These are phyloP conservation scores for Schwanniomyces polymorphus DNA, from an alignment of 805 yeast genomes.

Conservation along the genomic window DNA sequence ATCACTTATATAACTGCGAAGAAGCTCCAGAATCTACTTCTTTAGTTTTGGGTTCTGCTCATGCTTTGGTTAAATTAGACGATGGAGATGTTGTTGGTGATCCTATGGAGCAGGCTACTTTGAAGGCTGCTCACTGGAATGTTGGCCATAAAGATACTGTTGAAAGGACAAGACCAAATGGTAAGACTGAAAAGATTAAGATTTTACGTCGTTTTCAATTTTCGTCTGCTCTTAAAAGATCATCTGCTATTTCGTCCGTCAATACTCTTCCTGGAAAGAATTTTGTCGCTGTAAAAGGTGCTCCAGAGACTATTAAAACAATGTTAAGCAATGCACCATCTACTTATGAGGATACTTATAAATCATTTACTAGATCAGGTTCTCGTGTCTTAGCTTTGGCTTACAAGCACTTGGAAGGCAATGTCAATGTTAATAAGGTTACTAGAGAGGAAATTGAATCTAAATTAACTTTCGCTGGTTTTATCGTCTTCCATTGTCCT, in stretches of 20 bases:
- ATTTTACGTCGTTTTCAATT: slow-evolving; percentile 95
- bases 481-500: slow-evolving; percentile 96
- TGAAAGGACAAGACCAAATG: slow-evolving; percentile 36
- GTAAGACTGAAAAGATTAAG: slow-evolving; percentile 50
- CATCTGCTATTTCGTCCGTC: slow-evolving; percentile 75
- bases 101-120: slow-evolving; percentile 97
- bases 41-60: slow-evolving; percentile 87
- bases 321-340: slow-evolving; percentile 74
- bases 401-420: slow-evolving; percentile 65
- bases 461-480: slow-evolving; percentile 80
- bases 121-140: slow-evolving; percentile 83
- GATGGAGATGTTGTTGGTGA: slow-evolving; percentile 99
- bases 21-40: slow-evolving; percentile 72
- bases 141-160: slow-evolving; percentile 77
- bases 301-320: slow-evolving; percentile 89
- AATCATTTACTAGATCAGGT: slow-evolving; percentile 91
- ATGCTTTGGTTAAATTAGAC: slow-evolving; percentile 89
- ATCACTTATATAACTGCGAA: slow-evolving; percentile 51
- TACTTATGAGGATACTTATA: slow-evolving; percentile 80
- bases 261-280: slow-evolving; percentile 45
- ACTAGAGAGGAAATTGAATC: slow-evolving; percentile 78
- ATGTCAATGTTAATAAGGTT: slow-evolving; percentile 51
- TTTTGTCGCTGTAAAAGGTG: slow-evolving; percentile 92
- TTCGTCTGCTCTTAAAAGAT: slow-evolving; percentile 92
- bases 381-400: slow-evolving; percentile 93